phyloP scores from a whole-genome alignment of 2,329 filamentous ascomycete species.

The Xylaria sp. region DNA sequence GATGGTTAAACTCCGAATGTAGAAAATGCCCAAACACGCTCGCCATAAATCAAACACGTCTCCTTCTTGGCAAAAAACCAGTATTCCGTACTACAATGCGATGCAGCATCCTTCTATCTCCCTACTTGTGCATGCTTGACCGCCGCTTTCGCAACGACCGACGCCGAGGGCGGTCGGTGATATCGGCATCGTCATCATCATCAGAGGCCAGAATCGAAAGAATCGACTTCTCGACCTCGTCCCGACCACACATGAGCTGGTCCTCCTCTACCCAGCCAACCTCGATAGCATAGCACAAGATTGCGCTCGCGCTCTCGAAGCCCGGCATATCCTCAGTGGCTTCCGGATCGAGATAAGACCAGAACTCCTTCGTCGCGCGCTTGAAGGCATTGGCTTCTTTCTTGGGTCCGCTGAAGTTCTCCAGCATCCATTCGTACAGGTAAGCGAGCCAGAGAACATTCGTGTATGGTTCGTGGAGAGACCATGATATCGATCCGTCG shows the following conservation, averaged over 20 bases:
- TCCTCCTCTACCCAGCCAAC: slow-evolving; percentile 51
- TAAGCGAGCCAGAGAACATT: slow-evolving; percentile 63
- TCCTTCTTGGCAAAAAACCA: neutral
- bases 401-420: slow-evolving; percentile 44
- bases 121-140: slow-evolving; percentile 7
- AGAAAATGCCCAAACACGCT: slow-evolving; percentile 6
- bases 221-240: slow-evolving; percentile 32
- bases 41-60: slow-evolving; percentile 4
- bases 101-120: neutral
- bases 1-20: too few species aligned
- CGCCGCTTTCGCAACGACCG: slow-evolving; percentile 26
- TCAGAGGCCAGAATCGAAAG: slow-evolving; percentile 27
- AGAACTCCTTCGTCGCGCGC: slow-evolving; percentile 47
- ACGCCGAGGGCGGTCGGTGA: slow-evolving; percentile 17
- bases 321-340: slow-evolving; percentile 43
- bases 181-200: slow-evolving; percentile 16
- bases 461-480: slow-evolving; percentile 52
- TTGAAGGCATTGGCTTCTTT: slow-evolving; percentile 44
- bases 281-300: slow-evolving; percentile 53
- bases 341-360: slow-evolving; percentile 48
- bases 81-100: neutral
- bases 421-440: slow-evolving; percentile 48
- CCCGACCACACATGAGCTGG: slow-evolving; percentile 41
- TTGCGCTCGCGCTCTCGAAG: slow-evolving; percentile 51
- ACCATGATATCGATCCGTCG: slow-evolving; percentile 50